phyloP scores from a whole-genome alignment of 495 filamentous ascomycete genomes.

The Lichenothelia convexa region DNA sequence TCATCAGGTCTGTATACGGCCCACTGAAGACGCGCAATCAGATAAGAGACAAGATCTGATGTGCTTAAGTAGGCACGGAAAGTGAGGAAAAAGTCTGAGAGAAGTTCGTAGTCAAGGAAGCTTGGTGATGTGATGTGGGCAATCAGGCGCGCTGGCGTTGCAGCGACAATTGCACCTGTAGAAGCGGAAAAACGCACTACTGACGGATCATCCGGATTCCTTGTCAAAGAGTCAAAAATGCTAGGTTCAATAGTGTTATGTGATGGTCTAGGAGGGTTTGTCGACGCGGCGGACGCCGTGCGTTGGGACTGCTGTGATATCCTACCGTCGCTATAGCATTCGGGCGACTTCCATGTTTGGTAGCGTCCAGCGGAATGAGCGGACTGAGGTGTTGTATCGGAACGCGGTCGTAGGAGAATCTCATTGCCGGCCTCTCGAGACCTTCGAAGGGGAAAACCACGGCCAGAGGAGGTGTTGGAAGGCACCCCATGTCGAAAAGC shows the following conservation, averaged over 20 bases:
- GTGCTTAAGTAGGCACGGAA: conserved; percentile 71
- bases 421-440: no score
- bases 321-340: no score
- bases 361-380: no score
- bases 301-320: no score
- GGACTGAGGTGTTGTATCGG: no score
- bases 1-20: conserved; percentile 67
- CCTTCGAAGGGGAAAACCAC: no score
- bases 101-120: conserved; percentile 91
- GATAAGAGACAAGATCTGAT: conserved; percentile 56
- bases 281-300: no score
- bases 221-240: conserved; percentile 68
- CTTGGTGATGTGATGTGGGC: conserved; percentile 94
- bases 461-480: no score
- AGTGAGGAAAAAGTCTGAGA: conserved; percentile 97
- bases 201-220: conserved; percentile 50
- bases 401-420: no score
- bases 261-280: no score
- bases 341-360: no score
- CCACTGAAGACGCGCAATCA: conserved; percentile 75
- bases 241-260: conserved; percentile 32
- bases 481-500: no score
- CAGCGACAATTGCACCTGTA: conserved; percentile 63
- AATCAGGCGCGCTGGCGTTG: conserved; percentile 78
- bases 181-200: conserved; percentile 67